Conservation (phyloP, 371 early-diverging fungal species). For the Actinomucor elegans region DNA sequence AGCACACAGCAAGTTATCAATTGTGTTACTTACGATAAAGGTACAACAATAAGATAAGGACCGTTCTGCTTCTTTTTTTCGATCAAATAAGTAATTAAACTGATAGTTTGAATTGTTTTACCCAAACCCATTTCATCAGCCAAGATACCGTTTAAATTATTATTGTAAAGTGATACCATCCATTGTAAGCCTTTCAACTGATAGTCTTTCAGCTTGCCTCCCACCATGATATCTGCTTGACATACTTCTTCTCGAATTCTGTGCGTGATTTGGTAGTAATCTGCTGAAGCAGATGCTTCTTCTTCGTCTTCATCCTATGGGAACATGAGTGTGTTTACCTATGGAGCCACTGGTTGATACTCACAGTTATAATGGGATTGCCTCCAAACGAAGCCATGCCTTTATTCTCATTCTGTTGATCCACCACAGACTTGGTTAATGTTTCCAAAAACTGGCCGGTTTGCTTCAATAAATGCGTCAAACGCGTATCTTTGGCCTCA, state of each 20-base stretch:
- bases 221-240: constrained; percentile 84
- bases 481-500: constrained; percentile 94
- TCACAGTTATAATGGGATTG: no score
- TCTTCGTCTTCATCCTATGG: constrained; percentile 48
- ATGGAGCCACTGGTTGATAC: no score
- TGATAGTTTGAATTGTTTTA: constrained; percentile 98
- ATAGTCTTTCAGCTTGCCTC: constrained; percentile 95
- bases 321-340: constrained; percentile 25
- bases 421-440: constrained; percentile 68
- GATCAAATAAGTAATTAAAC: constrained; percentile 92
- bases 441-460: constrained; percentile 85
- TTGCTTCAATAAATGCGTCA: constrained; percentile 88
- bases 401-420: constrained; percentile 71
- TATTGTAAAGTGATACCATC: constrained; percentile 98
- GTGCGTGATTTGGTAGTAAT: constrained; percentile 91
- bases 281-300: constrained; percentile 1
- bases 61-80: constrained; percentile 90
- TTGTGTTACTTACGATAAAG: constrained; percentile 72
- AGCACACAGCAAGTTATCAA: neutral
- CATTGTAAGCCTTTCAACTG: constrained; percentile 98
- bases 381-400: neutral
- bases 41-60: constrained; percentile 93
- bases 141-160: constrained; percentile 94
- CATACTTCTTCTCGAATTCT: constrained; percentile 75
- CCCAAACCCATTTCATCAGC: constrained; percentile 99